Conservation (phyloP, 495 filamentous ascomycete species). For the Pseudomonodictys pantanalensis region DNA sequence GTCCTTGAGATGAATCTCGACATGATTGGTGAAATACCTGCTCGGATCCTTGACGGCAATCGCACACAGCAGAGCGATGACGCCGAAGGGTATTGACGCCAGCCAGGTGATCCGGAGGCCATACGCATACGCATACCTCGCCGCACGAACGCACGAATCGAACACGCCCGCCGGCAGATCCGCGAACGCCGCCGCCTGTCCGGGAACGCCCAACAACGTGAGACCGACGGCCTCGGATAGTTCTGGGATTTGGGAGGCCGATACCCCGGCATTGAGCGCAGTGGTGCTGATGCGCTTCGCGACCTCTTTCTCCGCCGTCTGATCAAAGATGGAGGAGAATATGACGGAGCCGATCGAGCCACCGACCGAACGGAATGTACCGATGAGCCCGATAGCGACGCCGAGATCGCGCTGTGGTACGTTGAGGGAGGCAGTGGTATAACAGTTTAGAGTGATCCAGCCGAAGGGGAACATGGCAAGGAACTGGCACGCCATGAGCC, state of each 20-base stretch:
- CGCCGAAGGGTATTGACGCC: conserved; percentile 40
- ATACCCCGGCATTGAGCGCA: conserved; percentile 46
- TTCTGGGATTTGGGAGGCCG: conserved; percentile 39
- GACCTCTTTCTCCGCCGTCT: conserved; percentile 41
- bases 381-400: conserved; percentile 43
- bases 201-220: conserved; percentile 40
- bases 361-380: conserved; percentile 35
- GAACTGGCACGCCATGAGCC: conserved; percentile 39
- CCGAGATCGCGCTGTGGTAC: conserved; percentile 38
- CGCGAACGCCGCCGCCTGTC: conserved; percentile 38
- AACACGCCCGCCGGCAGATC: conserved; percentile 36
- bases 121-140: conserved; percentile 38
- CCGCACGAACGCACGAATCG: conserved; percentile 22
- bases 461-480: conserved; percentile 40
- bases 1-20: conserved; percentile 39
- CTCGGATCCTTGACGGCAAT: conserved; percentile 35
- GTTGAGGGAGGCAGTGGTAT: conserved; percentile 38
- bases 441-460: conserved; percentile 39
- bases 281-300: conserved; percentile 42
- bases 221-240: conserved; percentile 42
- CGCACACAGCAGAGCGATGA: conserved; percentile 35
- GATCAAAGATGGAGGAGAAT: conserved; percentile 48
- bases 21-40: conserved; percentile 39
- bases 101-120: conserved; percentile 39
- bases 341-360: conserved; percentile 42